phyloP scores from a whole-genome alignment of 768 basidiomycete genomes.

The Naganishia randhawae region DNA sequence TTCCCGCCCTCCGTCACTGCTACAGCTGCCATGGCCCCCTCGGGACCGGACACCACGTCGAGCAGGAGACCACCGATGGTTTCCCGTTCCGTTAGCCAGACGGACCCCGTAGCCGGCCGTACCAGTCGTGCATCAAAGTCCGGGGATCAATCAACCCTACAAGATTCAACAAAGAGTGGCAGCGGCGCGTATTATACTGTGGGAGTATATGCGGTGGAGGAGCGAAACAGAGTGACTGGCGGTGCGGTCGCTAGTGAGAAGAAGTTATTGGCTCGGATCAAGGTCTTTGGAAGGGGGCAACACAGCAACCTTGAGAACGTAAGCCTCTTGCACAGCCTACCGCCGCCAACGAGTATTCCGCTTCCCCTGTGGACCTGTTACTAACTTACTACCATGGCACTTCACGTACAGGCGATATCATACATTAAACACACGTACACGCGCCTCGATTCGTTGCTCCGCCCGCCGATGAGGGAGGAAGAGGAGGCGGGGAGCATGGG shows the following conservation, averaged over 20 bases:
- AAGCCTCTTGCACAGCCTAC: not conserved
- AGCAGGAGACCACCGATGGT: not conserved
- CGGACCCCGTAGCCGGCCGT: too few relatives aligned
- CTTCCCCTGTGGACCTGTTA: not conserved
- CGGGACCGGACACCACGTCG: not conserved
- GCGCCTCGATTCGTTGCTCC: conserved; percentile 16
- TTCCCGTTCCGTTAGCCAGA: not conserved
- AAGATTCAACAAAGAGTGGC: too few relatives aligned
- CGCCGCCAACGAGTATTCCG: not conserved
- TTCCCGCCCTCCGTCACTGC: not conserved
- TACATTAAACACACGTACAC: conserved; percentile 16
- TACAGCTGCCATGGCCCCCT: not conserved
- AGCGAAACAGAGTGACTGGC: not conserved
- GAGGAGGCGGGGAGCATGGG: not conserved
- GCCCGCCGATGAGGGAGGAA: not conserved
- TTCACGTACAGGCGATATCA: not conserved
- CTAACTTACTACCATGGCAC: not conserved
- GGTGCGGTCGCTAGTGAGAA: not conserved
- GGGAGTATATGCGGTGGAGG: not conserved
- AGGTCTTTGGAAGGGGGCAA: conserved; percentile 22
- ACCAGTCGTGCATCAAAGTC: too few relatives aligned
- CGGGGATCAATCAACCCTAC: too few relatives aligned
- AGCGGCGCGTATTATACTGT: conserved; percentile 7
- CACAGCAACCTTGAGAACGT: conserved; percentile 14
- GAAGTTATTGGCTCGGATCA: conserved; percentile 9